Conservation (phyloP, 2,329 filamentous ascomycete species). For the Rhynchosporium secalis region DNA sequence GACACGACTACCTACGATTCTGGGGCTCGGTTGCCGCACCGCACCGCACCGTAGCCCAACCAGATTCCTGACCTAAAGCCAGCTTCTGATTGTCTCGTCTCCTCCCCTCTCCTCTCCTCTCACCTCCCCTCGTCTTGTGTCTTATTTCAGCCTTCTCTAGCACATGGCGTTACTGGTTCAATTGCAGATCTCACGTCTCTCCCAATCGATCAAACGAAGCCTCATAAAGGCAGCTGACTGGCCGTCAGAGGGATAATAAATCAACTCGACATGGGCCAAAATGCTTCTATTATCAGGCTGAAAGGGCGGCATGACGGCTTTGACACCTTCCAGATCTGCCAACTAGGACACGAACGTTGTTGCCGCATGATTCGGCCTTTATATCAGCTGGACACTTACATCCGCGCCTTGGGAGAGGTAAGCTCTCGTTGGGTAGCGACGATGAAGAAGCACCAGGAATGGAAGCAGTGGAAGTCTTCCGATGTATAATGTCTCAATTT, state of each 20-base stretch:
- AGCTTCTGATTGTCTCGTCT: background rate
- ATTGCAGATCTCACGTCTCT: background rate
- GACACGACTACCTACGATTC: no score
- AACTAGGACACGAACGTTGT: background rate
- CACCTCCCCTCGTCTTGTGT: background rate
- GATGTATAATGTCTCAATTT: no score
- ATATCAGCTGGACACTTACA: slow-evolving; percentile 13
- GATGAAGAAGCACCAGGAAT: background rate
- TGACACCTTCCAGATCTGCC: no score
- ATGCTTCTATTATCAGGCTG: slow-evolving; percentile 7
- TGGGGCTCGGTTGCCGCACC: no score
- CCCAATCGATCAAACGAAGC: slow-evolving; percentile 11
- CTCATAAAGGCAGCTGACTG: background rate
- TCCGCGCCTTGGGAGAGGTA: background rate
- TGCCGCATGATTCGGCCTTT: slow-evolving; percentile 1
- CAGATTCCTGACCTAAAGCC: background rate
- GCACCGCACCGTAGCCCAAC: background rate
- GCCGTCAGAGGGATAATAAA: background rate
- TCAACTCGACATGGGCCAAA: slow-evolving; percentile 6
- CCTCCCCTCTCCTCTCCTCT: background rate
- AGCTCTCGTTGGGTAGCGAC: background rate
- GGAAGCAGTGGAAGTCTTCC: no score
- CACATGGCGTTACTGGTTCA: slow-evolving; percentile 1
- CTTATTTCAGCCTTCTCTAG: background rate
- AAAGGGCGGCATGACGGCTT: background rate